These are phyloP conservation scores for Picochlorum costavermella DNA, from an alignment of 139 green algal species.

Conservation along the genomic window DNA sequence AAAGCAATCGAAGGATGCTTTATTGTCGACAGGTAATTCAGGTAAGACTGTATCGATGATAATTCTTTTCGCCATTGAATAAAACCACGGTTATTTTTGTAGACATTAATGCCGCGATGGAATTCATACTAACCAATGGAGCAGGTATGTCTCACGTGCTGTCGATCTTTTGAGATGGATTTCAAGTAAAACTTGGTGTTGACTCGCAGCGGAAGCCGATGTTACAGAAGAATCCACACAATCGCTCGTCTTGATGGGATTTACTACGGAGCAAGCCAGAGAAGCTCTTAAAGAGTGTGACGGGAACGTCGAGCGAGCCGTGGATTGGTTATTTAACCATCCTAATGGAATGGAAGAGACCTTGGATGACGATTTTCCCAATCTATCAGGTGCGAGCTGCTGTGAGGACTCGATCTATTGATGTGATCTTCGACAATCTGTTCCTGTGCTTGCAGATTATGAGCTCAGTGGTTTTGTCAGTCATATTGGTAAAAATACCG, in stretches of 20 bases:
- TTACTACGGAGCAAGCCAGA: slow-evolving; percentile 29
- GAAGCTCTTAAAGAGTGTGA: slow-evolving; percentile 53
- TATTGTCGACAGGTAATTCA: slow-evolving; percentile 37
- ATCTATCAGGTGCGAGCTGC: too few relatives aligned
- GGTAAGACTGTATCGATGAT: neutral
- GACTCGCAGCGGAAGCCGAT: neutral
- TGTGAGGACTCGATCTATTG: too few relatives aligned
- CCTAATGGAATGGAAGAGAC: slow-evolving; percentile 70
- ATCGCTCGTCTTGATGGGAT: slow-evolving; percentile 7
- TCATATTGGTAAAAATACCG: slow-evolving; percentile 90
- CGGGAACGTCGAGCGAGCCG: slow-evolving; percentile 79
- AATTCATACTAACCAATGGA: slow-evolving; percentile 86
- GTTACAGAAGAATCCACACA: slow-evolving; percentile 6
- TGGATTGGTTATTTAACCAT: slow-evolving; percentile 89
- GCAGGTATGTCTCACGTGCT: neutral
- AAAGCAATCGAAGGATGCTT: slow-evolving; percentile 67
- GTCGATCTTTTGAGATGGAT: neutral
- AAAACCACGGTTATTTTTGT: neutral
- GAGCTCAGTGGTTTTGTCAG: slow-evolving; percentile 81
- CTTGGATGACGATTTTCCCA: slow-evolving; percentile 26
- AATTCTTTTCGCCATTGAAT: neutral
- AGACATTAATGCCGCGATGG: slow-evolving; percentile 69
- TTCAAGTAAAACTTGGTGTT: neutral
- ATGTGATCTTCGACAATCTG: too few relatives aligned
- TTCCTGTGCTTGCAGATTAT: slow-evolving; percentile 51